Percentiles rank a stretch among this genome's conserved stretches.
These are phyloP conservation scores for Solidago caesia DNA, from an alignment of 129 eudicot genomes.

Conservation along the genomic window DNA sequence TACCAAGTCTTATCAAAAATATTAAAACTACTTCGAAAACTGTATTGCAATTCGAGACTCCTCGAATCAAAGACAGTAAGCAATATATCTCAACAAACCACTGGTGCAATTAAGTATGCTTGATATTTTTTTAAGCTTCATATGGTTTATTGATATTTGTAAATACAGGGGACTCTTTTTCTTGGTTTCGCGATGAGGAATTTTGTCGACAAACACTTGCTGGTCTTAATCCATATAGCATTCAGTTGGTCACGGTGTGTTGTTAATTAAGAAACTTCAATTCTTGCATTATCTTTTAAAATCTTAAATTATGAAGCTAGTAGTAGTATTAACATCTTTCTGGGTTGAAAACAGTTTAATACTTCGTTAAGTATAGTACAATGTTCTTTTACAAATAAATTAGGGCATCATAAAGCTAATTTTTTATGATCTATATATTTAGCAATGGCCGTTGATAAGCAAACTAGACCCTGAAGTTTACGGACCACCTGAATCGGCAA, in stretches of 20 bases:
- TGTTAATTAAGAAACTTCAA: no score
- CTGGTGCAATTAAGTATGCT: neutral
- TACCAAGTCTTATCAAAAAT: slow-evolving; percentile 52
- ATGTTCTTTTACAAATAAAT: neutral
- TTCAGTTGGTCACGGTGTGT: slow-evolving; percentile 63
- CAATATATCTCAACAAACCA: neutral
- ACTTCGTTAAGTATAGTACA: no score
- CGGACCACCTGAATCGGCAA: slow-evolving; percentile 72
- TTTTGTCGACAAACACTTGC: slow-evolving; percentile 76
- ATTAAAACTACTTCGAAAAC: slow-evolving; percentile 11
- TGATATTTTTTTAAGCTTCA: neutral
- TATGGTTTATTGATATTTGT: slow-evolving; percentile 11
- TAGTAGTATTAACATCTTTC: no score
- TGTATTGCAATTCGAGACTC: slow-evolving; percentile 56
- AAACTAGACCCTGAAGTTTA: slow-evolving; percentile 61
- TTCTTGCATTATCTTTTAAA: neutral
- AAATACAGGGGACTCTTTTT: slow-evolving; percentile 59
- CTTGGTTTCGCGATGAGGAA: slow-evolving; percentile 82
- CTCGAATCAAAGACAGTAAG: slow-evolving; percentile 51
- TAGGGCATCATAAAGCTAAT: neutral
- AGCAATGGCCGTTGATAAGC: slow-evolving; percentile 91
- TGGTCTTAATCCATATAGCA: slow-evolving; percentile 67
- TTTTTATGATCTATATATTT: neutral
- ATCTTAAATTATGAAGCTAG: neutral
- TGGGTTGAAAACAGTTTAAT: no score